These are phyloP conservation scores for Stephania yunnanensis DNA, from an alignment of 164 flowering plant species.

Conservation along the genomic window DNA sequence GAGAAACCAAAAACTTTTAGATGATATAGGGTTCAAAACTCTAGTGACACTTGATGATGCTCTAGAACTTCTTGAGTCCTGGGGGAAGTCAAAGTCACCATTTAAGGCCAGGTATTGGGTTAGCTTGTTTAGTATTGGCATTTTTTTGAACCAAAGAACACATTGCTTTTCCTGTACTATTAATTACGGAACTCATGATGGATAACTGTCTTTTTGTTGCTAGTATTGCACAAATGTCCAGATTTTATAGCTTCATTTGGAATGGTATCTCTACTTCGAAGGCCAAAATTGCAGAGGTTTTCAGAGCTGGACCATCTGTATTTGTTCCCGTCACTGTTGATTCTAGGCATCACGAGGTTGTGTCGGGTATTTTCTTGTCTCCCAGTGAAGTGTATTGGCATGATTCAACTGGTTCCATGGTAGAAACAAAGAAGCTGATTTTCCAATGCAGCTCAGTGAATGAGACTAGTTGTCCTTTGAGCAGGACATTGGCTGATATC, in stretches of 20 bases:
- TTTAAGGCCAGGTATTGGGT: constrained; percentile 67
- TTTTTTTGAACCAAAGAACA: background rate
- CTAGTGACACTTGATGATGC: constrained; percentile 59
- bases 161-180: background rate
- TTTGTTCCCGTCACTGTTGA: constrained; percentile 58
- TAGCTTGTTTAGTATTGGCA: background rate
- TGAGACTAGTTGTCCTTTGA: constrained; percentile 15
- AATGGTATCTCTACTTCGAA: constrained; percentile 39
- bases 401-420: constrained; percentile 59
- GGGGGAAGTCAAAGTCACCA: constrained; percentile 43
- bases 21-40: constrained; percentile 70
- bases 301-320: constrained; percentile 54
- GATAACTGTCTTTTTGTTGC: constrained; percentile 8
- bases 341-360: constrained; percentile 40
- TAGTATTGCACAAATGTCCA: constrained; percentile 87
- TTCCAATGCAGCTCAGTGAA: constrained; percentile 14
- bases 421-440: constrained; percentile 26
- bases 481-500: constrained; percentile 42
- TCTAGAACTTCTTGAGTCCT: constrained; percentile 36
- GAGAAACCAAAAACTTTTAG: constrained; percentile 39
- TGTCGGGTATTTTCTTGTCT: constrained; percentile 58
- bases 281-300: constrained; percentile 30
- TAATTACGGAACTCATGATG: background rate
- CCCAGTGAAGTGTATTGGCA: constrained; percentile 73
- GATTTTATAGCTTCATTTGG: constrained; percentile 69